Percentiles rank a stretch among this genome's conserved stretches.
Evolutionary conservation across 257 asterid genomes (phyloP).

Genomic region (Gentiana straminea): DNA sequence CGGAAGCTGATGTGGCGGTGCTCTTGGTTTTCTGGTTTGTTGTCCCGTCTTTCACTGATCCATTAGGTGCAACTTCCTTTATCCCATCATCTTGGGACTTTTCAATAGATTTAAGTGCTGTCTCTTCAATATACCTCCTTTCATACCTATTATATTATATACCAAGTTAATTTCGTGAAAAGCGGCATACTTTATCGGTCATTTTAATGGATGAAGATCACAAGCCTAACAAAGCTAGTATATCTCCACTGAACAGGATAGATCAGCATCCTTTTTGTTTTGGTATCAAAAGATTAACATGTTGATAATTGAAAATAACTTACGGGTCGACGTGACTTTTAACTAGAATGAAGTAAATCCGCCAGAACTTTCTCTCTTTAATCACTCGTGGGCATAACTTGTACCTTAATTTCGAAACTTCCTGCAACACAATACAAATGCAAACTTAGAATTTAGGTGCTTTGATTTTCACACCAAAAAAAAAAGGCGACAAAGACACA

Average conservation of each 20-base stretch:
- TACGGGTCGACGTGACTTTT: conserved; percentile 71
- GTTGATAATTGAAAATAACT: conserved; percentile 21
- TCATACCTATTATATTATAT: conserved; percentile 41
- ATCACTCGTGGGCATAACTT: conserved; percentile 77
- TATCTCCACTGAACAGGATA: too few species aligned
- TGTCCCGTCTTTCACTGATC: conserved; percentile 21
- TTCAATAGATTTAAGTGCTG: conserved; percentile 41
- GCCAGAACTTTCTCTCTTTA: conserved; percentile 95
- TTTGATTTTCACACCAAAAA: too few species aligned
- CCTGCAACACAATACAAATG: conserved; percentile 35
- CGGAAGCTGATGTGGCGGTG: conserved; percentile 42
- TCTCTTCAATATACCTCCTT: conserved; percentile 52
- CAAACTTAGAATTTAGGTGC: background rate
- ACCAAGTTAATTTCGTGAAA: conserved; percentile 8
- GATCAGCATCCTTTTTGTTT: too few species aligned
- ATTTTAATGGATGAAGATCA: too few species aligned
- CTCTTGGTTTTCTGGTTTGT: conserved; percentile 36
- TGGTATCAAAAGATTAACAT: background rate
- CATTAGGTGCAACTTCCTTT: conserved; percentile 37
- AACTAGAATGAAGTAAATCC: conserved; percentile 84
- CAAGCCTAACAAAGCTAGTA: too few species aligned
- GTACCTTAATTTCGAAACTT: conserved; percentile 69
- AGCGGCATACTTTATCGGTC: background rate
- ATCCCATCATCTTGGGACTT: conserved; percentile 35
- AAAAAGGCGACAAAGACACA: background rate